Percentiles rank a stretch among this genome's conserved stretches.
Conservation (phyloP, 495 filamentous ascomycete species). For the Niebla homalea region DNA sequence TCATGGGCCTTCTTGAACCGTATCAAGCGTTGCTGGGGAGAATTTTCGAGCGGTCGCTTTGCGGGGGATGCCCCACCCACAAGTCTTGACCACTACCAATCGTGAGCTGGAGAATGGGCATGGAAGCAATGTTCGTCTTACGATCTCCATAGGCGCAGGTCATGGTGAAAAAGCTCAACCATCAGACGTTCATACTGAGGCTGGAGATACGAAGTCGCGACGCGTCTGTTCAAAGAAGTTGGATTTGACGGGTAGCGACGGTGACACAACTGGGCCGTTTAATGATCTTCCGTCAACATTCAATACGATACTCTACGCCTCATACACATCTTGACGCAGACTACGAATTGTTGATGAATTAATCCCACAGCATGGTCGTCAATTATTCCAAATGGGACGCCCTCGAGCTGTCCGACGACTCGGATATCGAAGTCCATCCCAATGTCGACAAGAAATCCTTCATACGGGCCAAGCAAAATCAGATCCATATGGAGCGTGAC, state of each 20-base stretch:
- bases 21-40: constrained; percentile 73
- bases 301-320: too few relatives aligned
- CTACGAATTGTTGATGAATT: too few relatives aligned
- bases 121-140: background rate
- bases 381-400: constrained; percentile 97
- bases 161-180: background rate
- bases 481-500: constrained; percentile 81
- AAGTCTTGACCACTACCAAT: constrained; percentile 1
- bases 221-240: too few relatives aligned
- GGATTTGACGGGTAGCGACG: too few relatives aligned
- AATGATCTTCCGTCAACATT: too few relatives aligned
- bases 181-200: too few relatives aligned
- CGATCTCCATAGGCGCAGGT: constrained; percentile 1
- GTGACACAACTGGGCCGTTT: too few relatives aligned
- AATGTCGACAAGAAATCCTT: constrained; percentile 98
- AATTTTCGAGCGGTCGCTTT: constrained; percentile 50
- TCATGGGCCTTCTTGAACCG: constrained; percentile 84
- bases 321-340: too few relatives aligned
- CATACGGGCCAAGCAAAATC: constrained; percentile 93
- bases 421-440: constrained; percentile 94
- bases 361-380: constrained; percentile 53
- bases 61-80: constrained; percentile 31
- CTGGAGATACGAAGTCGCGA: too few relatives aligned
- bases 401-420: constrained; percentile 93
- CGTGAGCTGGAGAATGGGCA: background rate